Conservation (phyloP, 306 rosid species). For the Citrullus colocynthis region DNA sequence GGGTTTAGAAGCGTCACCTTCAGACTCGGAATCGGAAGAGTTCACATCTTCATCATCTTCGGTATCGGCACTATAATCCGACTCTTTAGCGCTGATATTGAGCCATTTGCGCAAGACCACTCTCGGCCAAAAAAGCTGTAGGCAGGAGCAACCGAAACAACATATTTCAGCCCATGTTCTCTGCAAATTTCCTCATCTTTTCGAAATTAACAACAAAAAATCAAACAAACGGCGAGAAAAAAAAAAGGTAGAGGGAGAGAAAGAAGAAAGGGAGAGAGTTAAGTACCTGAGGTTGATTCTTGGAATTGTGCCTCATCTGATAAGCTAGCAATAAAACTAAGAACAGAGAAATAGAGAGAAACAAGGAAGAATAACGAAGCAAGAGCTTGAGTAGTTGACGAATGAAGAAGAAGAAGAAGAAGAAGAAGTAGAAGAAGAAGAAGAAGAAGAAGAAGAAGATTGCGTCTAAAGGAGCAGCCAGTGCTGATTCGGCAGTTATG, state of each 20-base stretch:
- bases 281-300: conserved; percentile 40
- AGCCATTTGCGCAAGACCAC: conserved; percentile 76
- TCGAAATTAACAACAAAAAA: conserved; percentile 23
- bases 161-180: conserved; percentile 56
- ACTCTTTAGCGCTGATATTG: conserved; percentile 36
- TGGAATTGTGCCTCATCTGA: conserved; percentile 41
- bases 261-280: neutral
- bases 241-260: neutral
- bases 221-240: neutral
- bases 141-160: conserved; percentile 37
- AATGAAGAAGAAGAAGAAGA: neutral
- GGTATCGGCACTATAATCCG: conserved; percentile 62
- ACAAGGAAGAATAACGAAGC: neutral
- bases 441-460: neutral
- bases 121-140: conserved; percentile 70
- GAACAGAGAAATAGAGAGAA: neutral
- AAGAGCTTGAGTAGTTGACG: neutral
- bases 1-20: conserved; percentile 18
- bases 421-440: neutral
- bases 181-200: conserved; percentile 54
- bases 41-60: conserved; percentile 33
- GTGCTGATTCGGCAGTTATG: neutral
- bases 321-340: neutral
- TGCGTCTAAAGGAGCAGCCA: neutral
- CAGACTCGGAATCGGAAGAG: conserved; percentile 39